phyloP scores from a whole-genome alignment of 495 filamentous ascomycete species.

The Neurospora tetraspora region DNA sequence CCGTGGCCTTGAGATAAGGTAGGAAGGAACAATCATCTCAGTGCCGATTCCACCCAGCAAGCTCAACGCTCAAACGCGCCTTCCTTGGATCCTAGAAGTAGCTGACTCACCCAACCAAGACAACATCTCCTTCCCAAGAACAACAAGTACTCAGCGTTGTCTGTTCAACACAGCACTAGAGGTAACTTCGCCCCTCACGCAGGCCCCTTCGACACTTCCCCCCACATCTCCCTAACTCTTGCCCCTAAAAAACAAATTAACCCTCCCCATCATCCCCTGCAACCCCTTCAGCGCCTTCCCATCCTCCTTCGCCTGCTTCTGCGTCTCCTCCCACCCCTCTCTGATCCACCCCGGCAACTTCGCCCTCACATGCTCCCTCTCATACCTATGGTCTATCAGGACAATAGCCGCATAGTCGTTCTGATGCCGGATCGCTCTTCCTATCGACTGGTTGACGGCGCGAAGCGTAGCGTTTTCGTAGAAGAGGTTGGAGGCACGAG shows the following conservation, averaged over 20 bases:
- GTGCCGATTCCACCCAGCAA: not conserved
- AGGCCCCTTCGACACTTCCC: not conserved
- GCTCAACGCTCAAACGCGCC: not conserved
- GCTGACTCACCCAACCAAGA: not conserved
- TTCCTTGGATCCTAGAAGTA: not conserved
- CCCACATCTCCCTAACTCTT: constrained; percentile 17
- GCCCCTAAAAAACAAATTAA: constrained; percentile 47
- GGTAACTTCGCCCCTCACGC: not conserved
- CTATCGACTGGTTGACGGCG: constrained; percentile 93
- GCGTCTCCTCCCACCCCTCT: constrained; percentile 25
- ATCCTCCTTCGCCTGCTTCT: constrained; percentile 20
- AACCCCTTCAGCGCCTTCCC: constrained; percentile 37
- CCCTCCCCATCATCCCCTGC: constrained; percentile 42
- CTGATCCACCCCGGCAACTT: constrained; percentile 91
- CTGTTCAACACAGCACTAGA: not conserved
- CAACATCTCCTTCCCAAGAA: not conserved
- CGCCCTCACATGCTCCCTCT: constrained; percentile 50
- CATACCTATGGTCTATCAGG: constrained; percentile 73
- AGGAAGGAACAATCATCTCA: not conserved
- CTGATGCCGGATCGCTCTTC: constrained; percentile 79
- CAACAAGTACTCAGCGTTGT: not conserved
- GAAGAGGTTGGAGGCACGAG: constrained; percentile 37
- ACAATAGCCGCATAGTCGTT: constrained; percentile 86
- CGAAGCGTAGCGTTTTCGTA: constrained; percentile 96
- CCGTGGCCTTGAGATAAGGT: too few relatives aligned